Conservation (phyloP, 176 grass and related monocot species). For the Oryza meridionalis region DNA sequence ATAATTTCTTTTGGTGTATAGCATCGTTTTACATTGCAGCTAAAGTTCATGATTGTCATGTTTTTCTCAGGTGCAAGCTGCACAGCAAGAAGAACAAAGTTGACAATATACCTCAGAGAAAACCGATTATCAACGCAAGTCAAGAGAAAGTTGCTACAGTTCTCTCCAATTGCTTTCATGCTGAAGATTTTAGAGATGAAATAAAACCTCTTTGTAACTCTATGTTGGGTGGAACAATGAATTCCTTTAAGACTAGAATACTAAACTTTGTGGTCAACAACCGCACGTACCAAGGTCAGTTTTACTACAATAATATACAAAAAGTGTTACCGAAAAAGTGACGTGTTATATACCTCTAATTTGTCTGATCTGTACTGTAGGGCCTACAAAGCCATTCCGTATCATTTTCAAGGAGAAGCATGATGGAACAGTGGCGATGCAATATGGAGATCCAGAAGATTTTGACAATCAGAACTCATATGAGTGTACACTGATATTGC, state of each 20-base stretch:
- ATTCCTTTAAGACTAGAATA: constrained; percentile 75
- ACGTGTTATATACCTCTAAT: neutral
- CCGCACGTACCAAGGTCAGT: constrained; percentile 69
- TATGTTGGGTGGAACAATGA: constrained; percentile 73
- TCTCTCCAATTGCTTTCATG: constrained; percentile 58
- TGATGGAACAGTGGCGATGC: constrained; percentile 91
- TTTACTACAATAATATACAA: constrained; percentile 15
- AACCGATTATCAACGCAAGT: constrained; percentile 46
- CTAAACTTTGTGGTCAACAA: constrained; percentile 60
- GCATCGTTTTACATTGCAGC: constrained; percentile 22
- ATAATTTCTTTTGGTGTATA: constrained; percentile 24
- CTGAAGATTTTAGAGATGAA: constrained; percentile 71
- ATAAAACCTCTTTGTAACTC: constrained; percentile 72
- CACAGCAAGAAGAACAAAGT: constrained; percentile 78
- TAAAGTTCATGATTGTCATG: constrained; percentile 38
- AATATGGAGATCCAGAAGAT: constrained; percentile 82
- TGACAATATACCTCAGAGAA: constrained; percentile 65
- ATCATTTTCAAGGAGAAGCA: constrained; percentile 68
- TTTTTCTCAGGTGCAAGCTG: constrained; percentile 68
- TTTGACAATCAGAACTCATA: constrained; percentile 60
- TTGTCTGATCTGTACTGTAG: constrained; percentile 40
- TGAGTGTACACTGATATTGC: constrained; percentile 69
- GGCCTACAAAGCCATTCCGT: constrained; percentile 55
- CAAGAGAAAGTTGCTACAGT: constrained; percentile 36
- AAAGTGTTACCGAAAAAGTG: neutral